Base-by-base conservation (phyloP, 2,329 filamentous ascomycete genomes). In the Leptosphaerulina australis region DNA sequence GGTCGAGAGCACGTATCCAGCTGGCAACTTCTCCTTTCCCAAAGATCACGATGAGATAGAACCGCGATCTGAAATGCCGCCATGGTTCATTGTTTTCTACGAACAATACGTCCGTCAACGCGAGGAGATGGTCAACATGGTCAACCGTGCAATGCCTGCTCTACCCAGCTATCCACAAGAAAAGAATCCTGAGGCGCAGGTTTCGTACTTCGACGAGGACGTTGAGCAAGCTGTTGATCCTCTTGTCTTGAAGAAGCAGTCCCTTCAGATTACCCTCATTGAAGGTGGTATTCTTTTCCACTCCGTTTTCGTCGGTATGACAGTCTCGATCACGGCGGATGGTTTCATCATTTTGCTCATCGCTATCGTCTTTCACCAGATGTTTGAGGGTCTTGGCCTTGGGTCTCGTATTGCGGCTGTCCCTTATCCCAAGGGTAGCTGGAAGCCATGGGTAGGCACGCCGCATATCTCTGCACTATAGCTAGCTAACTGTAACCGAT, bases 211-310 rank as follows among this genome's bases (percentile, higher is more conserved):
- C 36, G 69, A 72, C 34, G 53, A 70, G 17, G 69, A 76, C 36
- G 63, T 72, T 14, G 68, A 71, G 29, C 56, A 69, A 1, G 50
- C 53, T n/a, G 70, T 75, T 1, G 73, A 75, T 22, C 71, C 73
- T 12, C 60, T 73, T 10, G 58, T 74, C 4, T 58, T 73, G 5
- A 69, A 68, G 64, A 73, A 73, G 60, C 67, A 69, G 56, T 72
- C 69, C 11, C 52, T 73, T 48, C 69, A 74, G 28, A 74, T 74
- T 53, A 74, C 71, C 2, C 69, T 77, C 31, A 77, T 83, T 18
- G 83, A 85, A 65, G 85, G 79, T 59, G 83, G 83, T 53, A 80
- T 86, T 53, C 79, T 86, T 45, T 85, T 86, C 71, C 83, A 86
- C 71, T 83, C 80, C 3, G 79, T 86, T 38, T 83, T 86, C 64